Base-by-base conservation (phyloP, 2,329 filamentous ascomycete species). In the Fusarium stilboides region DNA sequence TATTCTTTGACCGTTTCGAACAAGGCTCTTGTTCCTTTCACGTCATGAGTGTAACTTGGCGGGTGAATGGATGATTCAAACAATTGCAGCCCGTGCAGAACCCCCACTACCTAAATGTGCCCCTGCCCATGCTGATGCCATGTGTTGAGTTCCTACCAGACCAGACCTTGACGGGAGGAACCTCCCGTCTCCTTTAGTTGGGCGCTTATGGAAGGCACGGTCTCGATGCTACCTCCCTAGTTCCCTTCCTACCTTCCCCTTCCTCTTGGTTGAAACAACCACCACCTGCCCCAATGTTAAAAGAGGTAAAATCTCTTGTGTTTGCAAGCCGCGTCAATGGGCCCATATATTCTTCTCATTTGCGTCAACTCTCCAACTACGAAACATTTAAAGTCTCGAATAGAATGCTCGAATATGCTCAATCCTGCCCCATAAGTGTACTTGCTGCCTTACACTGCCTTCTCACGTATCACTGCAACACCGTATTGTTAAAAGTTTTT, bases 1-100 rank as follows among this genome's bases (percentile, higher is more conserved):
- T 46, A 28, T 60, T 58, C n/a, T 65, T 59, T 66, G 50, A 26
- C 13, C 8, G 66, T 67, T 67, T 69, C 40, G 46, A 62, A 62
- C 61, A 67, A 67, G 45, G 56, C 51, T 51, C 42, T 44, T 66
- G 60, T 61, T 13, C 49, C n/a, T 52, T 33, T 33, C 22, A 31
- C 17, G 52, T 42, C 40, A 57, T 42, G 45, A 51, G 40, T 37
- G 39, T 39, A 57, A 36, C 22, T 31, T 17, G 22, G 10, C 47
- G 17, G 34, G 14, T 36, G 15, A 36, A 26, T 22, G 54, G 19
- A 58, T 20, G 26, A 20, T 39, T 44, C 40, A 17, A 37, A n/a
- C 28, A 26, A n/a, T 44, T 28, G 9, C 15, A 51, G 36, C 20
- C 53, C 44, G 53, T 56, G 53, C 44, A 40, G 40, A 42, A 40